Evolutionary conservation across 2,329 filamentous ascomycete genomes (phyloP), one percentile per base, ranked within the genome.

Genomic region (Blastomyces parvus): DNA sequence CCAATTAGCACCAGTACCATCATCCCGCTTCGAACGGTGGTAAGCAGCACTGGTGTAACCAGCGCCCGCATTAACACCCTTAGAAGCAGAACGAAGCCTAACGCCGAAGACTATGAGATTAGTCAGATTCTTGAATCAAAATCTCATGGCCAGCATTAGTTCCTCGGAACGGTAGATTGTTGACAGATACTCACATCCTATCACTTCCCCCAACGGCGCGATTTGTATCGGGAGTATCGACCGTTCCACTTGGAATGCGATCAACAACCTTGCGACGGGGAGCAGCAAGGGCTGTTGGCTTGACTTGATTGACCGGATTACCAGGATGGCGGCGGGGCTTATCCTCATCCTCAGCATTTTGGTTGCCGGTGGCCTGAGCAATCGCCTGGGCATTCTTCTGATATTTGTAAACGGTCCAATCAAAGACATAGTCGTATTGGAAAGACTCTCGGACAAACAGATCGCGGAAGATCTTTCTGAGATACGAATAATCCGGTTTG

Each of bases 401-500:
- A 84, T 97, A 97, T 83, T 97, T 97, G 86, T 97, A 97, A 73
- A 97, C 94, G 65, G 94, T 99, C 94, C 94, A 99, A 81, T 99
- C 94, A 73, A 99, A 99, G 71, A 99, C 94, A 72, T 99, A 97
- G 80, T 99, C 94, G 79, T 99, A 97, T 82, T 99, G 94, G 87
- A 97, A 99, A 63, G 93, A 94, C 79, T 97, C 94, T 67, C 94
- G 91, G 70, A 99, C 94, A 74, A 99, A 99, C 65, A 99, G 87
- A 76, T 99, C 94, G 67, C 94, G 92, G 90, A 99, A 99, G 81
- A 99, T 97, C 88, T 97, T 97, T 80, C 94, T 91, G 64, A 99
- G 89, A 81, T 99, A 99, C 69, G 91, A 97, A 83, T 99, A 99
- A 79, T 99, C 94, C 48, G 94, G 94, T 88, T 97, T 97, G 83